Evolutionary conservation across 1,139 yeast species (phyloP), one percentile per base, ranked within the genome.

Genomic region (Candida gigantensis): DNA sequence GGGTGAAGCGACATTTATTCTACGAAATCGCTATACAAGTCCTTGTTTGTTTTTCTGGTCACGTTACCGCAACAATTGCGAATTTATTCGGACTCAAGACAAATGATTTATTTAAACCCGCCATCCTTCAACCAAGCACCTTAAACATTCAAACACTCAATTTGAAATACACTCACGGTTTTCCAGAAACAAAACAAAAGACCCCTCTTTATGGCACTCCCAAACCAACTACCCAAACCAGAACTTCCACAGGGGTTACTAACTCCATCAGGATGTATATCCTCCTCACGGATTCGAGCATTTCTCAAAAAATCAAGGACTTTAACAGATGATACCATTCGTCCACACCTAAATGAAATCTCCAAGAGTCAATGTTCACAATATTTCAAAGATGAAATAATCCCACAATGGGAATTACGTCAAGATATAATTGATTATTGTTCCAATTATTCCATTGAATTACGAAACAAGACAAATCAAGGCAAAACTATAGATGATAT

Each of bases 371-470:
- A 54, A 4, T 69, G 74, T 47, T 60, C 56, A 29, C 35, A 34
- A 6, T 68, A 60, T 44, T 68, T 64, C 42, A 36, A 40, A 9
- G 30, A 39, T n/a, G 49, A 45, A 3, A 60, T 70, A 9, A 50
- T 53, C 4, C 70, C 72, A 1, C 67, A 66, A 42, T 70, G 76
- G 76, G 37, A 53, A 19, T 54, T 55, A 2, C 48, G 76, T 19
- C 48, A 57, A 5, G 43, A 52, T 7, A 47, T 60, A 5, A 61
- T 70, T 15, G 48, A 51, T 15, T 70, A 52, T 45, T 70, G 76
- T 42, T 39, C 46, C 1, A 44, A 51, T 4, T 62, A 60, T 37
- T 58, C 71, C 2, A 27, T 34, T 2, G 36, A 42, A 6, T 47
- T 67, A 23, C 52, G 65, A 16, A 30, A 32, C 13, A 30, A 34